Evolutionary conservation across 257 asterid genomes (phyloP).

Genomic region (Craterostigma plantagineum): DNA sequence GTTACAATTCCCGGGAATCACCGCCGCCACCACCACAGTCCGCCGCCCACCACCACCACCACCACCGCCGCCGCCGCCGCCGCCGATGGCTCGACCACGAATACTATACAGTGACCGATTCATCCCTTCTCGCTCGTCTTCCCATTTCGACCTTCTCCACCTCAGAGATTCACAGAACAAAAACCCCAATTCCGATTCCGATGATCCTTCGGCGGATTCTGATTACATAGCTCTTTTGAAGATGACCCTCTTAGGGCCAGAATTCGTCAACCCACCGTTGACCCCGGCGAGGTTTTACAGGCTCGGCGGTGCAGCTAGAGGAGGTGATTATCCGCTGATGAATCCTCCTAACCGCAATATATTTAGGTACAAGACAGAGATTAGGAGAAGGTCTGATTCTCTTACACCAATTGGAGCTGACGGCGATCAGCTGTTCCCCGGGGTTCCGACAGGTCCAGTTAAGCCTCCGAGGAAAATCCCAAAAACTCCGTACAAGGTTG

Average conservation of each 20-base stretch:
- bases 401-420: conserved; percentile 66
- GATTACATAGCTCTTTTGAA: conserved; percentile 55
- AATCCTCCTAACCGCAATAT: conserved; percentile 55
- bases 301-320: conserved; percentile 11
- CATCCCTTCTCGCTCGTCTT: conserved; percentile 71
- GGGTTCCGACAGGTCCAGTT: conserved; percentile 59
- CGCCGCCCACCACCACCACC: no score
- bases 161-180: conserved; percentile 6
- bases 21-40: no score
- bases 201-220: conserved; percentile 27
- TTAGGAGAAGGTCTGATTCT: conserved; percentile 39
- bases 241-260: conserved; percentile 58
- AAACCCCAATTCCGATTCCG: conserved; percentile 37
- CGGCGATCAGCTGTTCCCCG: conserved; percentile 46
- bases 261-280: conserved; percentile 29
- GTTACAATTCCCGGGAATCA: no score
- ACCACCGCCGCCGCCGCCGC: no score
- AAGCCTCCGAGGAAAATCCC: conserved; percentile 74
- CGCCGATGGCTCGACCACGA: conserved; percentile 7
- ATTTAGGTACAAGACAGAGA: conserved; percentile 68
- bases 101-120: conserved; percentile 80
- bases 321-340: conserved; percentile 16
- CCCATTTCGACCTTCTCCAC: conserved; percentile 61
- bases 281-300: conserved; percentile 46
- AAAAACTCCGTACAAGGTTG: conserved; percentile 69